phyloP scores from a whole-genome alignment of 140 eudicot species.

The Ambrosia hybrid region DNA sequence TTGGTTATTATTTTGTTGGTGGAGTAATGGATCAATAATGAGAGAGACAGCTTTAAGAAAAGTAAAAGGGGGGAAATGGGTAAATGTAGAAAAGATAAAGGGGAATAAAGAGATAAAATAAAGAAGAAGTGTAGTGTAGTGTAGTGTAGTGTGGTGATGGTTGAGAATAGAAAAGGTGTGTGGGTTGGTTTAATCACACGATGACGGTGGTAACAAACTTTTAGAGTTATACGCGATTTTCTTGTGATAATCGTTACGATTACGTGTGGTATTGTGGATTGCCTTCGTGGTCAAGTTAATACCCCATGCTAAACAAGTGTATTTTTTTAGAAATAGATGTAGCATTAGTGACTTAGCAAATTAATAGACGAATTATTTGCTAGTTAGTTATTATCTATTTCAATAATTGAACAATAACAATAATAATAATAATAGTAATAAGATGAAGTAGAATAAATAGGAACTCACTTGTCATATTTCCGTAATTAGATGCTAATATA shows the following conservation, averaged over 20 bases:
- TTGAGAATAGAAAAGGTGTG: slow-evolving; percentile 21
- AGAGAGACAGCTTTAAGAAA: slow-evolving; percentile 28
- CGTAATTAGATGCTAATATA: too few relatives aligned
- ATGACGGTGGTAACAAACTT: neutral
- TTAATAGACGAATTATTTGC: neutral
- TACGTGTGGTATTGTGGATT: slow-evolving; percentile 17
- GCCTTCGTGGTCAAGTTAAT: neutral
- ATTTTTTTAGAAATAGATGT: too few relatives aligned
- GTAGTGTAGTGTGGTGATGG: neutral
- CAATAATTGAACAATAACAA: too few relatives aligned
- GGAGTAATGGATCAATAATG: slow-evolving; percentile 30
- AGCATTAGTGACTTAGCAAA: neutral
- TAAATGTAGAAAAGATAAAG: slow-evolving; percentile 26
- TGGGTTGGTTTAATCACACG: slow-evolving; percentile 32
- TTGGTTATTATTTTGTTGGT: neutral
- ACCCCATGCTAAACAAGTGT: neutral
- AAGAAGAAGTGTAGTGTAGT: neutral
- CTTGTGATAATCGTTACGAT: slow-evolving; percentile 22
- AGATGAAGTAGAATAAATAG: neutral
- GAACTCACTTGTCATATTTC: too few relatives aligned
- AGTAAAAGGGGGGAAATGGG: slow-evolving; percentile 21
- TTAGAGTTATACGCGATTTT: slow-evolving; percentile 16
- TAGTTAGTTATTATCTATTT: neutral
- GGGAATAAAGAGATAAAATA: slow-evolving; percentile 13
- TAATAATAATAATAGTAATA: neutral